Evolutionary conservation across 2,329 filamentous ascomycete species (phyloP).

Genomic region (Colletotrichum lupini): DNA sequence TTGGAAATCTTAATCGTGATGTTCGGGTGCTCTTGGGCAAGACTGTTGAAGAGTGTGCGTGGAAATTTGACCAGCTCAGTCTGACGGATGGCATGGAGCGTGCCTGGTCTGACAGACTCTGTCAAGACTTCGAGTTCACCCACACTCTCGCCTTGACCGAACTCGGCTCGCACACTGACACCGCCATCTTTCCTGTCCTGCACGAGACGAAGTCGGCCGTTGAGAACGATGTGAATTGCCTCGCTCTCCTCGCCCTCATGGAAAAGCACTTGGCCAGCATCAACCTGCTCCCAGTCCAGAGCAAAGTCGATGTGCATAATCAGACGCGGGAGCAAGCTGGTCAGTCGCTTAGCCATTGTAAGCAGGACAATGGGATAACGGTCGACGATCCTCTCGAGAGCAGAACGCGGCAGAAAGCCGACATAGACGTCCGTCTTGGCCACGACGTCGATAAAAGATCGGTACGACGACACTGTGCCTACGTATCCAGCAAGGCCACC

Average conservation of each 20-base stretch:
- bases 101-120: constrained; percentile 89
- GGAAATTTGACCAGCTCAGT: constrained; percentile 97
- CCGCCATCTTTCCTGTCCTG: constrained; percentile 84
- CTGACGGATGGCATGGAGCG: constrained; percentile 94
- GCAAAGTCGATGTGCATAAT: constrained; percentile 98
- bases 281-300: constrained; percentile 97
- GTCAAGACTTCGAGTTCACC: constrained; percentile 97
- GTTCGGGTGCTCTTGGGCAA: constrained; percentile 95
- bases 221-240: constrained; percentile 97
- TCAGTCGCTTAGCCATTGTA: constrained; percentile 95
- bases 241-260: constrained; percentile 96
- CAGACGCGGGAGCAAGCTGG: constrained; percentile 86
- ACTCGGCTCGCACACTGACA: constrained; percentile 89
- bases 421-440: constrained; percentile 99
- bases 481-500: constrained; percentile 95
- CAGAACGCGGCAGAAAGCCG: constrained; percentile 87
- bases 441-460: constrained; percentile 95
- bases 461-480: constrained; percentile 91
- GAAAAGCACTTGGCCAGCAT: constrained; percentile 93
- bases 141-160: constrained; percentile 96
- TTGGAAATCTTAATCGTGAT: constrained; percentile 99
- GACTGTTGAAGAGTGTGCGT: constrained; percentile 94
- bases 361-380: constrained; percentile 90
- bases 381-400: constrained; percentile 92
- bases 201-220: constrained; percentile 88